phyloP scores from a whole-genome alignment of 768 basidiomycete genomes.

The Amanita exitialis region DNA sequence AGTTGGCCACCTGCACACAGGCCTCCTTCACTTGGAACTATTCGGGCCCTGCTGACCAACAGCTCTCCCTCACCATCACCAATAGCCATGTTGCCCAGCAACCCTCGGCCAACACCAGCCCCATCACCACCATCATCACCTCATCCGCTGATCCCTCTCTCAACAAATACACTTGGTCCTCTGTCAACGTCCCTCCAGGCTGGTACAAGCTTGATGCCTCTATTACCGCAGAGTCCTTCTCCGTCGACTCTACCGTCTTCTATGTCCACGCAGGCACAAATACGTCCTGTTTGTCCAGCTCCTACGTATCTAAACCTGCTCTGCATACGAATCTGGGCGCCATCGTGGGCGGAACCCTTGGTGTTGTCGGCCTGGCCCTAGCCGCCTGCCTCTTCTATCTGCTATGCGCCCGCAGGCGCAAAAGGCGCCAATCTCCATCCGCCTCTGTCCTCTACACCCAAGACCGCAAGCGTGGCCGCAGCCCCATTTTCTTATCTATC shows the following conservation, averaged over 20 bases:
- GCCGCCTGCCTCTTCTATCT: slow-evolving; percentile 22
- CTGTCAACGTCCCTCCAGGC: slow-evolving; percentile 37
- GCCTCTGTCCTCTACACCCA: neutral
- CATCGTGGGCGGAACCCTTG: slow-evolving; percentile 45
- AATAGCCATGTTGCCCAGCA: slow-evolving; percentile 25
- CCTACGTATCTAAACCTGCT: slow-evolving; percentile 4
- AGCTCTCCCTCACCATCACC: slow-evolving; percentile 25
- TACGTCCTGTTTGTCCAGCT: slow-evolving; percentile 21
- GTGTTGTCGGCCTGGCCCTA: slow-evolving; percentile 28
- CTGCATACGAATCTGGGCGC: slow-evolving; percentile 24
- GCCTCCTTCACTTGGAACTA: slow-evolving; percentile 28
- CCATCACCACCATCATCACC: neutral
- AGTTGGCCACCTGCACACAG: slow-evolving; percentile 19
- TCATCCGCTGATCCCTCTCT: slow-evolving; percentile 17
- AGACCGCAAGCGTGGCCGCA: slow-evolving; percentile 1
- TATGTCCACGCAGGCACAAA: slow-evolving; percentile 20
- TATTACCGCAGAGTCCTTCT: slow-evolving; percentile 13
- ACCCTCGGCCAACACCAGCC: neutral
- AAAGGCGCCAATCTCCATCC: neutral
- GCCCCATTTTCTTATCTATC: neutral
- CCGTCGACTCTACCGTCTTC: slow-evolving; percentile 16
- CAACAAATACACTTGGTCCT: slow-evolving; percentile 28
- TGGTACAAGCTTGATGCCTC: slow-evolving; percentile 31
- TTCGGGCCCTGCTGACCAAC: slow-evolving; percentile 16
- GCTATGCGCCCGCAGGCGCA: slow-evolving; percentile 15